Evolutionary conservation across 2,329 filamentous ascomycete species (phyloP).

Genomic region (Botryosphaeria agaves): DNA sequence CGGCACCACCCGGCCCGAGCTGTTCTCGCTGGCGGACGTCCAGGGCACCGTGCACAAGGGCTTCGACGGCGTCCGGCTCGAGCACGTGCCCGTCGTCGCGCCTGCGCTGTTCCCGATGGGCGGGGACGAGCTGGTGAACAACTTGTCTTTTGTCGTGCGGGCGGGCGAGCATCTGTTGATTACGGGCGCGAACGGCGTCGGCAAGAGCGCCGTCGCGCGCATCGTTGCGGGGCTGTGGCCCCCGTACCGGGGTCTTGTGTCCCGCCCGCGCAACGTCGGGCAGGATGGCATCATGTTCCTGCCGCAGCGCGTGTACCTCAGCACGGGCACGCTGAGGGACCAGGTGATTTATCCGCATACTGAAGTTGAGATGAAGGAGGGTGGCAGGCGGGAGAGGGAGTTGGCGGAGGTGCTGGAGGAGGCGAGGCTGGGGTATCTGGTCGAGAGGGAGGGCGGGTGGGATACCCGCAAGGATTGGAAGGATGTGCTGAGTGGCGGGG

Average conservation of each 20-base stretch:
- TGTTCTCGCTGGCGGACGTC: constrained; percentile 78
- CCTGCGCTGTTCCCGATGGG: constrained; percentile 77
- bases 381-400: constrained; percentile 60
- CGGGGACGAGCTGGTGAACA: constrained; percentile 81
- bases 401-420: constrained; percentile 65
- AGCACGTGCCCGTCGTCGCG: constrained; percentile 84
- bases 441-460: constrained; percentile 87
- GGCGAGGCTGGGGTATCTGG: constrained; percentile 74
- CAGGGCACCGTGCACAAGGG: constrained; percentile 90
- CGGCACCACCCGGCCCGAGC: constrained; percentile 47
- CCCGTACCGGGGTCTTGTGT: constrained; percentile 82
- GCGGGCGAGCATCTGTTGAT: constrained; percentile 88
- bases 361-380: constrained; percentile 80
- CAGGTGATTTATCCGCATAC: constrained; percentile 97
- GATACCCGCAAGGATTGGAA: constrained; percentile 97
- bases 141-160: constrained; percentile 74
- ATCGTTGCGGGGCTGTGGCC: constrained; percentile 91
- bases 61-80: constrained; percentile 84
- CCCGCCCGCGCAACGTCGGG: constrained; percentile 62
- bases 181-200: constrained; percentile 85
- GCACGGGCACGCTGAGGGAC: constrained; percentile 79
- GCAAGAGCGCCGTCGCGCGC: constrained; percentile 76
- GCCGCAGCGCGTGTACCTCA: constrained; percentile 83
- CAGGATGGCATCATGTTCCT: constrained; percentile 97
- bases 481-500: constrained; percentile 87